phyloP scores from a whole-genome alignment of 306 rosid genomes.

The Cicer yamashitae region DNA sequence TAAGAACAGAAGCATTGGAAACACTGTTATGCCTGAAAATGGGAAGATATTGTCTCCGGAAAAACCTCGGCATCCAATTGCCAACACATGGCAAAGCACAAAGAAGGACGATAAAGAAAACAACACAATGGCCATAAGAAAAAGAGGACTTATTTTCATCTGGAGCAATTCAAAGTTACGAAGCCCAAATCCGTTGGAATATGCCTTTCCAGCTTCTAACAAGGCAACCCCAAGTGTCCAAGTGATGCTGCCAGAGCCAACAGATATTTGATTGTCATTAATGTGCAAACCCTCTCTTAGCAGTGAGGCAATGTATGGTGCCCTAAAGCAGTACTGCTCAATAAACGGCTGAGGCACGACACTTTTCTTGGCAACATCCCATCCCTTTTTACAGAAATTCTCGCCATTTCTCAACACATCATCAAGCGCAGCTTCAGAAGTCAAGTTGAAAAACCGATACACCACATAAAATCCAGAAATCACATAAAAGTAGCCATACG shows the following conservation, averaged over 20 bases:
- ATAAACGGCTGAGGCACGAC: conserved; percentile 94
- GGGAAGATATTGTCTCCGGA: conserved; percentile 79
- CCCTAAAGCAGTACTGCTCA: conserved; percentile 98
- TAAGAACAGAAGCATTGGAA: conserved; percentile 74
- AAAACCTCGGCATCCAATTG: conserved; percentile 74
- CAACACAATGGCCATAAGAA: conserved; percentile 63
- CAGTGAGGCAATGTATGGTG: conserved; percentile 81
- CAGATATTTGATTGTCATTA: conserved; percentile 65
- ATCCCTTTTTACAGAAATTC: conserved; percentile 71
- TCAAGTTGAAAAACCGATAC: conserved; percentile 82
- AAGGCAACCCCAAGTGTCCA: conserved; percentile 99
- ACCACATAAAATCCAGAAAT: conserved; percentile 95
- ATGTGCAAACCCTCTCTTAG: conserved; percentile 93
- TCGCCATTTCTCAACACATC: conserved; percentile 84
- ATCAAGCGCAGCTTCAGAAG: conserved; percentile 78
- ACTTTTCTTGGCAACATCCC: conserved; percentile 84
- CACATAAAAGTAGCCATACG: conserved; percentile 77
- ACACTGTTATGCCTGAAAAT: conserved; percentile 71
- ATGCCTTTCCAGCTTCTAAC: conserved; percentile 84
- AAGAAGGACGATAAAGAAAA: conserved; percentile 68
- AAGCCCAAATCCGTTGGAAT: conserved; percentile 61
- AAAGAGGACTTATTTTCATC: conserved; percentile 68
- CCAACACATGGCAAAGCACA: conserved; percentile 74
- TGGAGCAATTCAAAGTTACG: conserved; percentile 60
- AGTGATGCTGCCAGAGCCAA: conserved; percentile 95